A percentile compares a stretch with the other conserved stretches of the same genome.
phyloP scores from a whole-genome alignment of 441 rosid species.

The Adansonia gregorii region DNA sequence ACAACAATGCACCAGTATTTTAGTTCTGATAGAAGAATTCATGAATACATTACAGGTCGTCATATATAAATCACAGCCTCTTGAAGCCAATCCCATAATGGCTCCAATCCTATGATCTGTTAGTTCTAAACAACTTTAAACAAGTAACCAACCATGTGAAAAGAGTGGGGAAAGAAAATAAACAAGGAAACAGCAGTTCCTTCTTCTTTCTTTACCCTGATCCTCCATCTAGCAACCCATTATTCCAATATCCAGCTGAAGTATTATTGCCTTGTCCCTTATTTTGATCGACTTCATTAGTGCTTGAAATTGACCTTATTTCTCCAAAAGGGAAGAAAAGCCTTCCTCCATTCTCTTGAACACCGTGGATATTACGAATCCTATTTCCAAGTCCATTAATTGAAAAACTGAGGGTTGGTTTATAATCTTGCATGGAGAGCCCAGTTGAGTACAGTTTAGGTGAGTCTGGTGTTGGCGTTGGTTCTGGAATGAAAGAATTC shows the following conservation, averaged over 20 bases:
- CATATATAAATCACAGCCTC: conserved; percentile 43
- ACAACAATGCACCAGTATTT: conserved; percentile 31
- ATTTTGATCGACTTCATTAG: too few species aligned
- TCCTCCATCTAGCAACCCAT: too few species aligned
- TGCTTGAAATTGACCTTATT: too few species aligned
- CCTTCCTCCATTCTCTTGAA: conserved; percentile 42
- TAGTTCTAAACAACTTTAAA: conserved; percentile 57
- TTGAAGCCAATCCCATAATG: conserved; percentile 45
- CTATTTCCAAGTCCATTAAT: conserved; percentile 56
- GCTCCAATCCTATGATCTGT: conserved; percentile 48
- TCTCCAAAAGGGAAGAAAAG: not conserved
- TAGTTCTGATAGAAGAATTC: conserved; percentile 46
- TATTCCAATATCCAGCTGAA: conserved; percentile 44
- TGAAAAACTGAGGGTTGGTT: conserved; percentile 61
- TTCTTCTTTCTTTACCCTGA: conserved; percentile 50
- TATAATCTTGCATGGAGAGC: conserved; percentile 64
- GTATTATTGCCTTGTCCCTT: too few species aligned
- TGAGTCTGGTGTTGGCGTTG: conserved; percentile 51
- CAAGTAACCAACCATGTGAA: conserved; percentile 37
- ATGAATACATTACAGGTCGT: conserved; percentile 40
- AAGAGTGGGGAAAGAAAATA: not conserved
- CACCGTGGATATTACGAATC: conserved; percentile 37
- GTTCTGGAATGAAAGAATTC: conserved; percentile 48
- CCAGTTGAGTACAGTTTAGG: conserved; percentile 55
- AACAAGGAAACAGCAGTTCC: conserved; percentile 32